Evolutionary conservation across 2,329 filamentous ascomycete species (phyloP), one percentile per base, ranked within the genome.

Genomic region (Neonectria punicea): DNA sequence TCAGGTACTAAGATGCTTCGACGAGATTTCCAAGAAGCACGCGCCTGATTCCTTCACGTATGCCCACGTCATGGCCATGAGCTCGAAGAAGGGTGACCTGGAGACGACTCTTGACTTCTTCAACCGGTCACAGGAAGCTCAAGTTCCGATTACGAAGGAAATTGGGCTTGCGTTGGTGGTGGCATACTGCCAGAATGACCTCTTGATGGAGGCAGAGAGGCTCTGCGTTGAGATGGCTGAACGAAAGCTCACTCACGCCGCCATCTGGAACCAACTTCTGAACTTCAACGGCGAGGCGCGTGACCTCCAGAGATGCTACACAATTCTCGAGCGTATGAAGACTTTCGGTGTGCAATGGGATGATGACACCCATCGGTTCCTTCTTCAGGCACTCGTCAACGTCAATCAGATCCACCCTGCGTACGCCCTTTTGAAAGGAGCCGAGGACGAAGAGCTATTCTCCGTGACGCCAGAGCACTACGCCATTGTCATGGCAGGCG

Each of bases 191-290:
- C 74, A 73, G 58, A 81, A 81, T 50, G 75, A 77, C 10, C 74
- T 76, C 2, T 67, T 80, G 8, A 36, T 69, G 16, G 80, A 81
- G 41, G 81, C 81, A 0, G 75, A 80, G 62, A 72, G 69, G n/a
- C 73, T 82, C 28, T 80, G 78, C 49, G 56, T 86, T 53, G 85
- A 86, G 49, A 85, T 89, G 34, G 81, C 89, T 22, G 78, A 79
- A 13, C 82, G 84, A 66, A 80, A 83, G 18, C 84, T 88, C 1
- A 81, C 84, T 2, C 79, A 78, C 22, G 89, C 89, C 2, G 82
- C 84, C 34, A 87, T 93, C 74, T 98, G 93, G 92, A 97, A 98
- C 74, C 84, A 88, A 58, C 80, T 98, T 34, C 81, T 98, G 5
- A 84, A 86, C 61, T 87, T 91, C 65, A 86, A 93, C 76, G 92